These are phyloP conservation scores for Entrophospora sp. DNA, from an alignment of 192 early-diverging fungal genomes.

Conservation along the genomic window DNA sequence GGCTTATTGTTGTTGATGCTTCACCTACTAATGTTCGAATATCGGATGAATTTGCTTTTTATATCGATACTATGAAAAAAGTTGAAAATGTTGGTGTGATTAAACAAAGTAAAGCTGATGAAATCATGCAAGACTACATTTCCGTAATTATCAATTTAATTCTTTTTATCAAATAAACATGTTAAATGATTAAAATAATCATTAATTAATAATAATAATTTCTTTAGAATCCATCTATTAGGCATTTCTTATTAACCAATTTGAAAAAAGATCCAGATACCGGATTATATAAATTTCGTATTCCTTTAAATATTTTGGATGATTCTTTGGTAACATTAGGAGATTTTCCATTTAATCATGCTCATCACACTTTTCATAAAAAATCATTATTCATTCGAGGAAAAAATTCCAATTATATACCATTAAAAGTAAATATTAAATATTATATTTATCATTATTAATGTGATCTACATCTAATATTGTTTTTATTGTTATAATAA, in stretches of 20 bases:
- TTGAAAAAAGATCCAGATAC: constrained; percentile 49
- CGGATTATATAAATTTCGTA: constrained; percentile 50
- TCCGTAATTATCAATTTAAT: constrained; percentile 17
- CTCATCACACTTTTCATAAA: constrained; percentile 38
- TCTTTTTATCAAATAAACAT: not conserved
- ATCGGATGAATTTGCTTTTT: constrained; percentile 45
- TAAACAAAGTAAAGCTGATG: constrained; percentile 54
- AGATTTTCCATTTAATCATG: constrained; percentile 35
- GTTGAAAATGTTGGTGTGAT: constrained; percentile 39
- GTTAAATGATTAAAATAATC: no score
- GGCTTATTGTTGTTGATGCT: constrained; percentile 64
- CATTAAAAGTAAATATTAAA: constrained; percentile 25
- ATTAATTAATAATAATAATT: not conserved
- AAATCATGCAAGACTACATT: constrained; percentile 37
- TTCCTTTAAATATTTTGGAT: constrained; percentile 66
- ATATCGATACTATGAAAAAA: constrained; percentile 48
- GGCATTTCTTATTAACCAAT: constrained; percentile 89
- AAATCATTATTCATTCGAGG: constrained; percentile 83
- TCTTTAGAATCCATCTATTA: constrained; percentile 41
- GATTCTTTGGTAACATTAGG: constrained; percentile 44
- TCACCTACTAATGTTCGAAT: constrained; percentile 45
- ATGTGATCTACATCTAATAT: not conserved
- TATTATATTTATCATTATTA: not conserved
- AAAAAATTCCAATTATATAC: constrained; percentile 55
- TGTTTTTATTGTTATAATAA: not conserved